Base-by-base conservation (phyloP, 1,284 basidiomycete species). In the Exobasidium cylindrosporum region DNA sequence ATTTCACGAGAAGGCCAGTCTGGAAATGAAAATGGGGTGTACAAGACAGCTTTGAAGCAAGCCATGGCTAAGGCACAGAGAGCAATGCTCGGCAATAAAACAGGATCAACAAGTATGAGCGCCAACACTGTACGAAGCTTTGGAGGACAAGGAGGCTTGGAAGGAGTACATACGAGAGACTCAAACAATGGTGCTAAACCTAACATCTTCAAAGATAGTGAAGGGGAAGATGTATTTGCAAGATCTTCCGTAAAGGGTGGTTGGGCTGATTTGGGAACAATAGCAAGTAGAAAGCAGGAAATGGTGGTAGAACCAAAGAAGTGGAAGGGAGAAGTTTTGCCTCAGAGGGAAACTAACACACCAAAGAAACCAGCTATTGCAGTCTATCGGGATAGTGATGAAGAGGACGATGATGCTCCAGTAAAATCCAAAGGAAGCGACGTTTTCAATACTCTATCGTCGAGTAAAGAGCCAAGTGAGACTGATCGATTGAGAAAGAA, bases 361-460 rank as follows among this genome's bases (percentile, higher is more conserved):
- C 40, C 31, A 43, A 45, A 57, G 29, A 47, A 29, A 5, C 32
- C 53, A 43, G 69, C 69, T 7, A 65, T 76, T 4, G 73, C 73
- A 6, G 72, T 76, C 50, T 73, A 72, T 35, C 70, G 74, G 52
- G 78, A 81, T 46, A 81, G 81, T 28, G 82, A 82, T 47, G 83
- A 83, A 53, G 83, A 82, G 11, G 82, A 83, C 3, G 73, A 69
- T 14, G 76, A 70, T 11, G 26, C 43, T 14, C 32, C 32, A 6
- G 43, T 10, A 11, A 61, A 54, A 45, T 17, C 17, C 14, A 24
- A 47, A n/a, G 65, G 61, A 32, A 62, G 64, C 23, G 70, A 72
- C 21, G 64, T 65, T 29, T 59, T 59, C 21, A 40, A 7, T 7
- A 40, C 30, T 63, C 59, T 17, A 17, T 47, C 47, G 54, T 62